Evolutionary conservation across 345 rosid genomes (phyloP), one percentile per base, ranked within the genome.

Genomic region (Pistacia vera): DNA sequence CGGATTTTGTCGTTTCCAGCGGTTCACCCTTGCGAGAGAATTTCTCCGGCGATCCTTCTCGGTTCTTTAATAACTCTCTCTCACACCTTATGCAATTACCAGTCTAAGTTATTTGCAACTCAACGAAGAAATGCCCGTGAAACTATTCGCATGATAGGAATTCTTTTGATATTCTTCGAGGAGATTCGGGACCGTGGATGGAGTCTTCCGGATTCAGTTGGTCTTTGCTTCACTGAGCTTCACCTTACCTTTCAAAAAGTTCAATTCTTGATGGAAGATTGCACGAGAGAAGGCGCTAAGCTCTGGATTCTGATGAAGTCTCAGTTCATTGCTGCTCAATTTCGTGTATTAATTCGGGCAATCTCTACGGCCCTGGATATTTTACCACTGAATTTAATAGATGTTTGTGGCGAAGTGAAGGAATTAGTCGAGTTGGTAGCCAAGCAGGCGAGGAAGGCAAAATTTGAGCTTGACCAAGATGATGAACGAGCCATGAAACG

Each of bases 1-100:
- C 93, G 93, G 86, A 73, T 92, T 64, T 76, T 94, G 56, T 81
- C 88, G 2, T 88, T 81, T 65, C 97, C 96, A 78, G 93, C 97
- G 0, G 96, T 94, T 18, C 90, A 81, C 22, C 98, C 98, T 33
- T 91, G 90, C 72, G 87, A 84, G 52, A 76, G 82, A 17, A 74
- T 90, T 70, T 85, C 93, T 41, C 84, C 83, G 70, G 75, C 61
- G 13, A 91, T 91, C 20, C 92, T 92, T 56, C 76, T 92, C 48
- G 67, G 57, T 60, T 92, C 98, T 8, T 82, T 94, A 10, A 82
- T 84, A 55, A 55, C 58, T 30, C 88, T 91, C 25, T 82, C 88
- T 12, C 85, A 67, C 62, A 80, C 62, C 44, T 86, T 94, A 64
- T 80, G 84, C 83, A 70, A 56, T 25, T 84, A 74, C 83, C 85